Evolutionary conservation across 352 stramenopile genomes (phyloP), one percentile per base, ranked within the genome.

Genomic region (Phytophthora hibernalis): DNA sequence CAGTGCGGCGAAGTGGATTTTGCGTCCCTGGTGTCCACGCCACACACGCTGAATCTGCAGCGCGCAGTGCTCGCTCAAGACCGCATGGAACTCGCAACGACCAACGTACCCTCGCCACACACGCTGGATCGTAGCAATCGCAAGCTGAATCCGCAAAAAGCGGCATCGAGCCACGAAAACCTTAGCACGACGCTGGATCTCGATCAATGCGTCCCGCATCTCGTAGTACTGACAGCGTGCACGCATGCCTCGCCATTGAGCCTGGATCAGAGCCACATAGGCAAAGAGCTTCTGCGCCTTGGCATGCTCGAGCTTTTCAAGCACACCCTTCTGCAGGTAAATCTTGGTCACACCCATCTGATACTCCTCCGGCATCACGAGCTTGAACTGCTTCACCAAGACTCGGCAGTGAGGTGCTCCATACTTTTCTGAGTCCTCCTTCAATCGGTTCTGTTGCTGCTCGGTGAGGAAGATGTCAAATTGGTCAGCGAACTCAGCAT

Each of bases 311-410:
- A 94, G 71, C 20, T 74, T 83, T 50, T 93, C 85, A 5, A 93
- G 73, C 24, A 96, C 80, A 22, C 87, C 87, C 44, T 92, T 85
- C 51, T 94, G 85, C n/a, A 96, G 71, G 72, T 94, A 96, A 49
- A 96, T 93, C 70, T 94, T 94, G 20, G 84, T 92, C 65, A 79
- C 75, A 8, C 87, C 87, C 81, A 96, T 91, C 52, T 94, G 85
- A 52, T 80, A 94, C 61, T 96, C 82, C 21, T 88, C 74, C 0
- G 87, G 87, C 8, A 67, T 82, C 26, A 72, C 63, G 16, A 93
- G 73, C 49, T 83, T 70, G 54, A 93, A 91, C 31, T 85, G 80
- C 26, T 81, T 74, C n/a, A 81, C 79, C 18, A 94, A 67, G 9
- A 79, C 45, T 12, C 70, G 52, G 42, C 87, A 95, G 40, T 89